phyloP scores from a whole-genome alignment of 108 stramenopile genomes.

The Stephanodiscus triporus region DNA sequence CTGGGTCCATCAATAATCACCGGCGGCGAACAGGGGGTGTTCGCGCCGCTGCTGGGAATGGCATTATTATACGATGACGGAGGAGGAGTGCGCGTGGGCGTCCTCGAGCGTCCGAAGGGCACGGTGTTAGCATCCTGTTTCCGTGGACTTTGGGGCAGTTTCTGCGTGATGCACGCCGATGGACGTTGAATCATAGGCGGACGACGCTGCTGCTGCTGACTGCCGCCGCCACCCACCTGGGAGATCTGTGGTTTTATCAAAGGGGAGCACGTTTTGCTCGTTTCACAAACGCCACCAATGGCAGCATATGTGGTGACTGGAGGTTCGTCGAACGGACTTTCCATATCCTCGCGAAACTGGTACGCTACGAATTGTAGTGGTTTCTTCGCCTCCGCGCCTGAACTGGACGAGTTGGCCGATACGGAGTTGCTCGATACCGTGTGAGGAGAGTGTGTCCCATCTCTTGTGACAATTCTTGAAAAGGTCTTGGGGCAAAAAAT shows the following conservation, averaged over 20 bases:
- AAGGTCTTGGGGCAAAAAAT: conserved; percentile 17
- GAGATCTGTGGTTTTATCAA: conserved; percentile 36
- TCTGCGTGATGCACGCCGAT: conserved; percentile 10
- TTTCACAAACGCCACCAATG: neutral
- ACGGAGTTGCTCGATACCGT: conserved; percentile 36
- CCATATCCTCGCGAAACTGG: conserved; percentile 5
- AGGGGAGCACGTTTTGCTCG: neutral
- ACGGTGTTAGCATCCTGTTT: neutral
- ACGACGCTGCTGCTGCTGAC: conserved; percentile 8
- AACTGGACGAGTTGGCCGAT: conserved; percentile 38
- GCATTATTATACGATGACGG: conserved; percentile 3
- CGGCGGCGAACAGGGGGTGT: conserved; percentile 41
- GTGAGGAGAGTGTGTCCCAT: conserved; percentile 39
- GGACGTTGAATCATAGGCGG: conserved; percentile 12
- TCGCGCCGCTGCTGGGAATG: conserved; percentile 22
- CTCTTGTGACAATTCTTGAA: neutral
- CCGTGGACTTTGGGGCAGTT: conserved; percentile 35
- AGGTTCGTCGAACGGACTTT: conserved; percentile 24
- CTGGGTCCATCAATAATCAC: conserved; percentile 39
- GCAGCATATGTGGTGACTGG: conserved; percentile 12
- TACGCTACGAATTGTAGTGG: conserved; percentile 44
- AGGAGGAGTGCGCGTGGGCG: conserved; percentile 28
- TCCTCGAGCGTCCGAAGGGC: conserved; percentile 1
- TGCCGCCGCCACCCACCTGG: neutral
- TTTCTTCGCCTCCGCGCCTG: conserved; percentile 34